Conservation (phyloP, 257 asterid species). For the Solanum appendiculatum region DNA sequence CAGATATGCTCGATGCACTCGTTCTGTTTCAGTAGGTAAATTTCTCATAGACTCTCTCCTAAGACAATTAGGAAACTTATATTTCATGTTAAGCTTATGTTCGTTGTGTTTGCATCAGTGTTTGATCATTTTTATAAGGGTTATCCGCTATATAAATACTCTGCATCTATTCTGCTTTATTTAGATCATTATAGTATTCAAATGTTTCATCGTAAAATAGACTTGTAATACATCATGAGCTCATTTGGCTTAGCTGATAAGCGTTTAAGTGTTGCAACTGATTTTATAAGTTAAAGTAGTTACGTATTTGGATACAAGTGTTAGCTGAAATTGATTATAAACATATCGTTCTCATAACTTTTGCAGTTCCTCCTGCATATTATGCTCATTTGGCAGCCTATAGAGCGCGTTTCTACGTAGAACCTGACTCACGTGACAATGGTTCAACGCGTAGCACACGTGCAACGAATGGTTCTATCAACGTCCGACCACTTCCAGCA, state of each 20-base stretch:
- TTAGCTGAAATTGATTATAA: neutral
- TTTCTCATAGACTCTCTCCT: neutral
- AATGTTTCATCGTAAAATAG: neutral
- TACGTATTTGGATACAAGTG: neutral
- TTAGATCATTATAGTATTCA: neutral
- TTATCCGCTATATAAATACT: neutral
- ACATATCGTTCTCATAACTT: neutral
- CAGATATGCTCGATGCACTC: conserved; percentile 83
- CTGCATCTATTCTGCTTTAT: neutral
- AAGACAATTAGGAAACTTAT: neutral
- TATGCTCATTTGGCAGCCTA: conserved; percentile 95
- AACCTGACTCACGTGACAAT: conserved; percentile 58
- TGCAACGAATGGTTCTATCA: conserved; percentile 42
- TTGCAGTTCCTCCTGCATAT: conserved; percentile 93
- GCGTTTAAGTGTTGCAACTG: neutral
- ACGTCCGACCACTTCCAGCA: conserved; percentile 83
- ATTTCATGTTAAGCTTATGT: neutral
- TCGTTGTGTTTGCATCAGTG: neutral
- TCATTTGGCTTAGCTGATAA: neutral
- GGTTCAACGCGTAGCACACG: conserved; percentile 26
- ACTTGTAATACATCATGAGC: neutral
- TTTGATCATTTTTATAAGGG: neutral
- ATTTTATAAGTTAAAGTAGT: neutral
- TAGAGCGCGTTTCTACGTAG: conserved; percentile 84
- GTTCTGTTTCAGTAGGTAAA: conserved; percentile 95